Evolutionary conservation across 139 green algal species (phyloP).

Genomic region (Chlamydomonas eustigma): DNA sequence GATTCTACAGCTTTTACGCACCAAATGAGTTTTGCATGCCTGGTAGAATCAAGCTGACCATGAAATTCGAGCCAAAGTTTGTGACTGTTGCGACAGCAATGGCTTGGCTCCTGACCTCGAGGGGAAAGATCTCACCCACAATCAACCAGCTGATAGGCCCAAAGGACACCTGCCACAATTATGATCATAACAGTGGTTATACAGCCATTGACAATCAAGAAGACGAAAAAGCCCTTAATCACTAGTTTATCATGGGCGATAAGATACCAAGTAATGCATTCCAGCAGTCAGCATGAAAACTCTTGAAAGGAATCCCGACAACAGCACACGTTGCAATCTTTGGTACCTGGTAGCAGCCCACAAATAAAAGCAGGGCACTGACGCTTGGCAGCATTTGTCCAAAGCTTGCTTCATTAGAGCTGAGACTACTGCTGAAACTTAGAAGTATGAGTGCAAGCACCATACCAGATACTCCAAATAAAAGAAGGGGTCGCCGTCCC

Average conservation of each 20-base stretch:
- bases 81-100: constrained; percentile 79
- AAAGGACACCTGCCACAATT: constrained; percentile 7
- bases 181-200: not conserved
- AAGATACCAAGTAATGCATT: not conserved
- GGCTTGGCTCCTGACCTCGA: constrained; percentile 37
- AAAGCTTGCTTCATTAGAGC: too few relatives aligned
- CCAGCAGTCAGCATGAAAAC: not conserved
- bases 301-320: not conserved
- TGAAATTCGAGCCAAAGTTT: constrained; percentile 89
- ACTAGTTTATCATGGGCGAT: too few relatives aligned
- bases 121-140: constrained; percentile 84
- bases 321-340: not conserved
- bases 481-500: constrained; percentile 80
- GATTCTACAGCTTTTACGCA: too few relatives aligned
- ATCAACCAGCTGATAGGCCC: constrained; percentile 29
- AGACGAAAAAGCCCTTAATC: too few relatives aligned
- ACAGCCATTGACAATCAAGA: too few relatives aligned
- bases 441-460: constrained; percentile 60
- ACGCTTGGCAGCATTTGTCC: constrained; percentile 45
- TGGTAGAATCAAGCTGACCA: constrained; percentile 69
- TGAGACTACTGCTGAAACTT: constrained; percentile 4
- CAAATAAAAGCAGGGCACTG: constrained; percentile 80
- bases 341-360: constrained; percentile 80
- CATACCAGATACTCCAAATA: constrained; percentile 72
- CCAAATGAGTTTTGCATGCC: constrained; percentile 63